Base-by-base conservation (phyloP, 2,329 filamentous ascomycete genomes). In the Blumeriella jaapii region DNA sequence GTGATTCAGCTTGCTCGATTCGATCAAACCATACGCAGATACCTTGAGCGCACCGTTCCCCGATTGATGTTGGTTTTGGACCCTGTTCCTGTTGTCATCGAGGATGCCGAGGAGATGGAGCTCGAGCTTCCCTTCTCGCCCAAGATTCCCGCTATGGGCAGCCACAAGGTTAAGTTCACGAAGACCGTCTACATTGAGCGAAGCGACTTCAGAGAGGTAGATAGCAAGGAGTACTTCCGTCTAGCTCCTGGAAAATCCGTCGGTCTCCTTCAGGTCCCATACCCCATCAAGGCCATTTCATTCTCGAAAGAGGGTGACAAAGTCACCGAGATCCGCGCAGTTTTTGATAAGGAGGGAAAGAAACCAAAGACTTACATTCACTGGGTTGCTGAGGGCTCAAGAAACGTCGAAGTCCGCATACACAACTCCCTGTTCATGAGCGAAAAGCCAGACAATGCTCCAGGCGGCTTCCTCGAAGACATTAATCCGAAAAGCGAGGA, bases 11-110 rank as follows among this genome's bases (percentile, higher is more conserved):
- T 84, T 29, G 61, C 69, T 38, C 77, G 81, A n/a, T 85, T 96
- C 42, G 89, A 96, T 53, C 77, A 89, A 54, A 78, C 75, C 0
- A 75, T 96, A 41, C 77, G 89, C 14, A 77, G 77, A 45, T 93
- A 94, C 56, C 76, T 96, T 10, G 89, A 96, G 57, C 73, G 73
- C 31, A 86, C 83, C 0, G 86, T 94, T 0, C 87, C 89, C 2
- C 78, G 89, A 16, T 68, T 95, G 9, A 91, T 93, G 81, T 68
- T 95, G 18, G 74, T 96, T 2, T 69, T 94, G 13, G 85, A 95
- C 47, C 89, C 89, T 0, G 65, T 95, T 29, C 78, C 76, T 20
- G 76, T 95, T 9, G 65, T 84, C 18, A 85, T 95, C 40, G 82
- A 91, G 47, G 82, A 89, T 50, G 67, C 82, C 0, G 69, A 78